Percentiles rank a stretch among this genome's conserved stretches.
phyloP scores from a whole-genome alignment of 345 rosid genomes.

The Turritis glabra region DNA sequence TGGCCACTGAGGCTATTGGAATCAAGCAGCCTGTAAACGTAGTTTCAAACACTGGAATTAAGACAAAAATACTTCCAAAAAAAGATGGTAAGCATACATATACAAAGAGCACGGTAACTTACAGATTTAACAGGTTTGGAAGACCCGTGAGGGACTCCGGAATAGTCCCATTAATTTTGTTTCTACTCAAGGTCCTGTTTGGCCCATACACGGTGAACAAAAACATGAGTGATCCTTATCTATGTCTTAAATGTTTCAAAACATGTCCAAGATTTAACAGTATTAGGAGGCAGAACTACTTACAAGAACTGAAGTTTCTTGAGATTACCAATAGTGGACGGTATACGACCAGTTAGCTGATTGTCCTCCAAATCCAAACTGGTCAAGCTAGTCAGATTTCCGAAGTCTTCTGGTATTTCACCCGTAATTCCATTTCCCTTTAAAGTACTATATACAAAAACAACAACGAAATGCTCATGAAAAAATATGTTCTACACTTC shows the following conservation, averaged over 20 bases:
- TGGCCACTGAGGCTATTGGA: constrained; percentile 75
- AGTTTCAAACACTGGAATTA: constrained; percentile 12
- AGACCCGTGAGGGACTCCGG: constrained; percentile 71
- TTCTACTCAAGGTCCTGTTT: constrained; percentile 81
- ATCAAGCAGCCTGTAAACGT: constrained; percentile 69
- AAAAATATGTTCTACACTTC: background rate
- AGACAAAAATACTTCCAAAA: background rate
- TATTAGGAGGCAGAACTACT: constrained; percentile 41
- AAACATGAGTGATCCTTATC: constrained; percentile 12
- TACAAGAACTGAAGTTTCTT: constrained; percentile 91
- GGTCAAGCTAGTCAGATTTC: constrained; percentile 77
- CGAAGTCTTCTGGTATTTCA: constrained; percentile 81
- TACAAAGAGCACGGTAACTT: constrained; percentile 35
- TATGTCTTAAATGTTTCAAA: background rate
- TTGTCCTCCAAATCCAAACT: constrained; percentile 90
- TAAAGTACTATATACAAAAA: constrained; percentile 60
- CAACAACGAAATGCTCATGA: background rate
- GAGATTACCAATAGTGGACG: constrained; percentile 78
- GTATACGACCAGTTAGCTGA: constrained; percentile 76
- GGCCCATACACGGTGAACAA: constrained; percentile 15
- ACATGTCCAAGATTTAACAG: constrained; percentile 11
- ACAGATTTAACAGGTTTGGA: constrained; percentile 72
- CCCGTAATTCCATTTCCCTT: constrained; percentile 91
- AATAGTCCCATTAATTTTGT: constrained; percentile 75
- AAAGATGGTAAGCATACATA: constrained; percentile 7